These are phyloP conservation scores for Plantago elongata DNA, from an alignment of 257 asterid genomes.

Conservation along the genomic window DNA sequence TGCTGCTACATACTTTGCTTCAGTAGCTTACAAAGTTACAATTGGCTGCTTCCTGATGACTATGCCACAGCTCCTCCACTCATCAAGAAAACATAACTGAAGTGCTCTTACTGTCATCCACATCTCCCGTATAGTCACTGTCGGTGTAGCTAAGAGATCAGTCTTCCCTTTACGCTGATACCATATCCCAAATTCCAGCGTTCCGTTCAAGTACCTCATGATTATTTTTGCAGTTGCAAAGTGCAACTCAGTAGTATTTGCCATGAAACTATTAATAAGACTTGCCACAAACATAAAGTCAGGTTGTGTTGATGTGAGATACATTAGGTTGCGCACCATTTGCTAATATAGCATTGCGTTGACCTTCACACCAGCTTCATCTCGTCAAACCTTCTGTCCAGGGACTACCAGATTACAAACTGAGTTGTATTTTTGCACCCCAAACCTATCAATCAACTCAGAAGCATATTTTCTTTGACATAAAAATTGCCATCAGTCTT, in stretches of 20 bases:
- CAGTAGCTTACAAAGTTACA: neutral
- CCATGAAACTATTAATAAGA: neutral
- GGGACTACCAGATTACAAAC: neutral
- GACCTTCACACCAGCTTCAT: neutral
- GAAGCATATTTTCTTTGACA: neutral
- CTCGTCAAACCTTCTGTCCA: neutral
- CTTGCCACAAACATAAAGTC: neutral
- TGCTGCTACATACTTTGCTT: constrained; percentile 7
- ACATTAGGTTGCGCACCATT: neutral
- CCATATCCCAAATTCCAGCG: neutral
- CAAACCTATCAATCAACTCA: neutral
- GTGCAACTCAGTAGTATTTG: neutral
- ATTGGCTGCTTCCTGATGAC: constrained; percentile 4
- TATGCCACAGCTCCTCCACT: constrained; percentile 1
- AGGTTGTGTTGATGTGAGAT: neutral
- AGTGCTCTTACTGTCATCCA: neutral
- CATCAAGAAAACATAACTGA: constrained; percentile 1
- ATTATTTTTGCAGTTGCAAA: neutral
- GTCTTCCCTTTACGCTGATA: neutral
- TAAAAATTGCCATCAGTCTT: neutral
- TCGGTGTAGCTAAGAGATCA: neutral
- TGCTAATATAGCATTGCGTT: neutral
- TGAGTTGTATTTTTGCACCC: neutral
- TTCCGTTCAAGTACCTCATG: neutral
- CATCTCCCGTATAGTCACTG: neutral